Percentiles rank a stretch among this genome's conserved stretches.
These are phyloP conservation scores for Hemileccinum rubropunctum DNA, from an alignment of 768 basidiomycete species.

Conservation along the genomic window DNA sequence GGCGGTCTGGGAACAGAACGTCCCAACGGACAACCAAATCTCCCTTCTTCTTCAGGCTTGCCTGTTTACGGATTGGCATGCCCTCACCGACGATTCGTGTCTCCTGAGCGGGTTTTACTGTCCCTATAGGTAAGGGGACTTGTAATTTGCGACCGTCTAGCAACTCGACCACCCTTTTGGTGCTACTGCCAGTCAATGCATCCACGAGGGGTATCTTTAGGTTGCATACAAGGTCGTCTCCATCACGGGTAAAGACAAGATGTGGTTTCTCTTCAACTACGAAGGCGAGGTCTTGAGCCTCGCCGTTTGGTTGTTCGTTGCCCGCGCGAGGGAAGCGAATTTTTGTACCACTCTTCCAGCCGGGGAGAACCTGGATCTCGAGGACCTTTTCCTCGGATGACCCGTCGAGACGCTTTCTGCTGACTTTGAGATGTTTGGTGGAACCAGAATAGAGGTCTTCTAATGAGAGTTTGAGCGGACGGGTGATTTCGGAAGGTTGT, in stretches of 20 bases:
- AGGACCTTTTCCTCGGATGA: constrained; percentile 82
- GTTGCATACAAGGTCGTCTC: constrained; percentile 69
- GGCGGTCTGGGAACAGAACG: constrained; percentile 74
- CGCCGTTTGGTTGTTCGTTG: constrained; percentile 68
- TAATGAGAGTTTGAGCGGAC: constrained; percentile 81
- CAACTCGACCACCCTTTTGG: constrained; percentile 57
- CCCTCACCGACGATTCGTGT: constrained; percentile 74
- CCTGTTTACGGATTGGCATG: constrained; percentile 88
- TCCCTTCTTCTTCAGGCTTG: constrained; percentile 67
- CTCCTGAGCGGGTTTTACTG: constrained; percentile 77
- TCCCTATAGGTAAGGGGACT: constrained; percentile 58
- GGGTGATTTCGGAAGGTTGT: constrained; percentile 59
- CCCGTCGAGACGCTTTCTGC: constrained; percentile 69
- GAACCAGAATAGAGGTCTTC: constrained; percentile 84
- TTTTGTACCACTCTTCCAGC: constrained; percentile 97
- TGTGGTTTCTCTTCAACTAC: constrained; percentile 96
- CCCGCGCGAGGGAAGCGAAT: constrained; percentile 86
- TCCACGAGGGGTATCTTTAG: constrained; percentile 76
- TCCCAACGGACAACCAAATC: constrained; percentile 84
- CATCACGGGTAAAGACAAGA: constrained; percentile 68
- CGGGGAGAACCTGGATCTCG: constrained; percentile 77
- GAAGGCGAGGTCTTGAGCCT: constrained; percentile 90
- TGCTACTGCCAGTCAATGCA: constrained; percentile 63
- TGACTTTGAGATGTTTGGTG: constrained; percentile 86
- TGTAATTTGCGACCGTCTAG: constrained; percentile 81